These are phyloP conservation scores for Hymenoscyphus fraxineus DNA, from an alignment of 2,329 filamentous ascomycete species.

Conservation along the genomic window DNA sequence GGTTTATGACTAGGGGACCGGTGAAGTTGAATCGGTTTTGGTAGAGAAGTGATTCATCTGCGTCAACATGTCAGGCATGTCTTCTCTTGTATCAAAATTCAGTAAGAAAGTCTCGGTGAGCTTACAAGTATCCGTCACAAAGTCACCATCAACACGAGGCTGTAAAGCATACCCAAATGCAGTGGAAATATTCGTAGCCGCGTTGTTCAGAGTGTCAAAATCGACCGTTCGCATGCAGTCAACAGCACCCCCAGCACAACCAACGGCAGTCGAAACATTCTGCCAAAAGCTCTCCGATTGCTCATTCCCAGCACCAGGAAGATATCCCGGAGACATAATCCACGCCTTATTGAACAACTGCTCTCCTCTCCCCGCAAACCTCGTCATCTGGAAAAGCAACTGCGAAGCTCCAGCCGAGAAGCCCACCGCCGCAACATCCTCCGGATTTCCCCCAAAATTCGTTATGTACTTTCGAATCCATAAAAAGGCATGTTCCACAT, in stretches of 20 bases:
- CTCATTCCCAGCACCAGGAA: conserved; percentile 38
- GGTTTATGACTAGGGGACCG: conserved; percentile 36
- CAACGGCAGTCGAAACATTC: conserved; percentile 34
- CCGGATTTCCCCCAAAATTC: conserved; percentile 44
- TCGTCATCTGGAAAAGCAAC: conserved; percentile 35
- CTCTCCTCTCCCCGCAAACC: conserved; percentile 34
- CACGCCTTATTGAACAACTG: conserved; percentile 35
- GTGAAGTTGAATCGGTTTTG: conserved; percentile 37
- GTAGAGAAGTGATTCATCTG: conserved; percentile 37
- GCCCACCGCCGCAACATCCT: conserved; percentile 45
- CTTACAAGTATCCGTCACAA: conserved; percentile 35
- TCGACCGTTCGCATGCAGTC: conserved; percentile 34
- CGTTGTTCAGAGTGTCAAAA: conserved; percentile 32
- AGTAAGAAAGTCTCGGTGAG: not conserved
- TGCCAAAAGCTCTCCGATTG: conserved; percentile 35
- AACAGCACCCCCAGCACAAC: conserved; percentile 32
- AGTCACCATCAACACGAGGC: conserved; percentile 37
- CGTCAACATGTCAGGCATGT: not conserved
- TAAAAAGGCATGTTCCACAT: conserved; percentile 44
- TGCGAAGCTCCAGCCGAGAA: conserved; percentile 47
- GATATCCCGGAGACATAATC: conserved; percentile 34
- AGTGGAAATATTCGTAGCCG: conserved; percentile 27
- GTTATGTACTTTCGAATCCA: conserved; percentile 47
- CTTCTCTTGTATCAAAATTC: not conserved
- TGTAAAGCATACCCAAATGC: conserved; percentile 37